Evolutionary conservation across 2,329 filamentous ascomycete genomes (phyloP), one percentile per base, ranked within the genome.

Genomic region (Raffaelea arxii): DNA sequence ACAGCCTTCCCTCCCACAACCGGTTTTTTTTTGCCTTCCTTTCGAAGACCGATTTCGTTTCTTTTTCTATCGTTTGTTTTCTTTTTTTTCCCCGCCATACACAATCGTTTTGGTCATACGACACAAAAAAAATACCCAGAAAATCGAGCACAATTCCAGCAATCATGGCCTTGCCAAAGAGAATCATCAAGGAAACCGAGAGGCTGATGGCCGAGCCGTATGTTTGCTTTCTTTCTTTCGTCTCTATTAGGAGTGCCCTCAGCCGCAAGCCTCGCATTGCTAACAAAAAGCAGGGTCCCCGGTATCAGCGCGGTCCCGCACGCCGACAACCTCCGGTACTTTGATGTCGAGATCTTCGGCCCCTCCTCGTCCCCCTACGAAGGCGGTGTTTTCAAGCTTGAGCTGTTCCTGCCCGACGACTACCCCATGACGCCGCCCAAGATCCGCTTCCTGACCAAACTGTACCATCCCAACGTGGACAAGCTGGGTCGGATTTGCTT

Each of bases 371-470:
- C 91, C 47, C 92, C 92, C 50, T 97, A 97, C 62, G 90, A 97
- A 75, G 88, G 75, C 46, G 92, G 94, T 42, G 77, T 95, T 53
- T 98, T 98, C 75, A 91, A 94, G 67, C 84, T 97, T 51, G 92
- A 98, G 67, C 80, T 98, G 19, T 98, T 98, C 66, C 77, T 98
- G 22, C 94, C 94, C 39, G 92, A 98, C 61, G 92, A 98, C 70
- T 98, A 98, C 65, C 92, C 92, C 37, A 98, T 98, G 92, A 95
- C 89, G 27, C 91, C 92, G 46, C 92, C 92, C 40, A 96, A 96
- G 74, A 96, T 98, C 61, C 86, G 92, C 46, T 98, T 98, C 68
- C 75, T 98, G 44, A 98, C 94, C 58, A 96, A 95, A 70, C 97
- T 98, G 65, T 98, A 97, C 68, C 94, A 98, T 65, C 92, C 92